These are phyloP conservation scores for Amoeboaphelidium protococcarum DNA, from an alignment of 371 early-diverging fungal genomes.

Conservation along the genomic window DNA sequence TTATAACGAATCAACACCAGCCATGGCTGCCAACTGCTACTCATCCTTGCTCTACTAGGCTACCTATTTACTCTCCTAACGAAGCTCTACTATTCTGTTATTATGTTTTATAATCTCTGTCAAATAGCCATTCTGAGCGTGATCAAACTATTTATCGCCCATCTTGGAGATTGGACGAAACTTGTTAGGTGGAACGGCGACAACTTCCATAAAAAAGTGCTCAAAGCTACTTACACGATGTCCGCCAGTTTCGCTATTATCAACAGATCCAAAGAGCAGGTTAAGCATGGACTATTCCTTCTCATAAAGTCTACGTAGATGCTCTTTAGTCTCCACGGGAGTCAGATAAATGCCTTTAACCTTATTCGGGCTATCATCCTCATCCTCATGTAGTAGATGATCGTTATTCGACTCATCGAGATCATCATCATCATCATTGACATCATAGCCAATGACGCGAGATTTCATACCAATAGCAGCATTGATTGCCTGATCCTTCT, in stretches of 20 bases:
- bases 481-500: constrained; percentile 40
- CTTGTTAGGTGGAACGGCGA: constrained; percentile 84
- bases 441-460: constrained; percentile 6
- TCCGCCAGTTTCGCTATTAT: background rate
- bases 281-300: constrained; percentile 41
- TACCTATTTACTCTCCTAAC: constrained; percentile 2
- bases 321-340: constrained; percentile 47
- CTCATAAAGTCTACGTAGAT: constrained; percentile 39
- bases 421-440: constrained; percentile 17
- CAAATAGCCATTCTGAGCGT: constrained; percentile 72
- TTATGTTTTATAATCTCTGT: constrained; percentile 57
- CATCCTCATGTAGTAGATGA: too few species aligned
- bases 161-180: constrained; percentile 84
- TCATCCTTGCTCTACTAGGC: background rate
- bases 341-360: constrained; percentile 26
- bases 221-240: constrained; percentile 21
- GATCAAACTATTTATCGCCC: constrained; percentile 71
- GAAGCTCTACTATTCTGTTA: constrained; percentile 31
- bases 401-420: too few species aligned
- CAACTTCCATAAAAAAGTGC: constrained; percentile 81
- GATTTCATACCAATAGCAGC: constrained; percentile 19
- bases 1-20: constrained; percentile 6
- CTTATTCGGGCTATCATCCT: background rate
- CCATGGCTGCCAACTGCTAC: constrained; percentile 2
- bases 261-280: constrained; percentile 33